A percentile compares a stretch with the other conserved stretches of the same genome.
Evolutionary conservation across 179 eudicot species (phyloP).

Genomic region (Silene coronaria): DNA sequence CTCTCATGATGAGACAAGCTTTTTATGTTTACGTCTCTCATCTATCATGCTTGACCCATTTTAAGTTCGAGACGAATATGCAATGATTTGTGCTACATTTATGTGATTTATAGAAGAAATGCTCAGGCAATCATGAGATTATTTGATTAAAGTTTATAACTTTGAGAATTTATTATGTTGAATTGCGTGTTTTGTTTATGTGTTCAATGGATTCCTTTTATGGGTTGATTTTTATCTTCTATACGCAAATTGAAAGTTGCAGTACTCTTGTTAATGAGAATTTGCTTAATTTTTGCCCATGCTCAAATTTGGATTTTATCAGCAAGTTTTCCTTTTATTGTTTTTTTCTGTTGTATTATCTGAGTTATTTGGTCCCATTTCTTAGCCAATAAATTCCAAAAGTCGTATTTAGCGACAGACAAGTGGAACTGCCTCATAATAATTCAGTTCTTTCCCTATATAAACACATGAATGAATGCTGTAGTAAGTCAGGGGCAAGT

Average conservation of each 20-base stretch:
- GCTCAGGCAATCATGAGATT: neutral
- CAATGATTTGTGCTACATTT: neutral
- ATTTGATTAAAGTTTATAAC: neutral
- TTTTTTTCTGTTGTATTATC: neutral
- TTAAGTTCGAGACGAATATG: too few species aligned
- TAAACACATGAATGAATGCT: neutral
- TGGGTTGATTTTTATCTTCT: neutral
- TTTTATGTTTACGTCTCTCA: too few species aligned
- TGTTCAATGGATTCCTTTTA: neutral
- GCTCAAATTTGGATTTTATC: neutral
- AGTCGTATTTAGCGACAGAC: neutral
- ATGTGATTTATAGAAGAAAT: neutral
- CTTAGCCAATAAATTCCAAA: conserved; percentile 5
- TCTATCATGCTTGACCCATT: neutral
- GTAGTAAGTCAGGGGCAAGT: neutral
- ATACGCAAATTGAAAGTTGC: conserved; percentile 10
- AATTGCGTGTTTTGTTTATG: neutral
- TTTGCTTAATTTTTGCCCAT: neutral
- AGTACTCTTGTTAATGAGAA: neutral
- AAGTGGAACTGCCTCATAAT: conserved; percentile 4
- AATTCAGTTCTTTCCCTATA: neutral
- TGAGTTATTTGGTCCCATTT: conserved; percentile 17
- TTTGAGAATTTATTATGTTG: neutral
- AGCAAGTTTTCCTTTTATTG: neutral
- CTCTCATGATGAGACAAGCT: too few species aligned